These are phyloP conservation scores for Talaromyces amestolkiae DNA, from an alignment of 2,329 filamentous ascomycete species.

Conservation along the genomic window DNA sequence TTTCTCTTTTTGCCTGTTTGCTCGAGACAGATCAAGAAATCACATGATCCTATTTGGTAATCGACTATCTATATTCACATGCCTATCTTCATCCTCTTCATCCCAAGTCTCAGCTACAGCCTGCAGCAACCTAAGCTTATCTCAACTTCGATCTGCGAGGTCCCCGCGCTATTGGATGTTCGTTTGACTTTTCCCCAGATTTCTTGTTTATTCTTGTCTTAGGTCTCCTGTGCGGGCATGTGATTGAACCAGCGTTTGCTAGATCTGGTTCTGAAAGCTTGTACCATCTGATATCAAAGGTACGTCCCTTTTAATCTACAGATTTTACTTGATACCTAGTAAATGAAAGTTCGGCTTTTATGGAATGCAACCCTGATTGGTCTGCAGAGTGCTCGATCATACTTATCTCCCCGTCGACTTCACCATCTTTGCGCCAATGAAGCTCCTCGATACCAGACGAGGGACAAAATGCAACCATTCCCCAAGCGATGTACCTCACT, in stretches of 20 bases:
- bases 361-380: fast-evolving
- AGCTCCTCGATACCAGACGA: background rate
- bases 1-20: background rate
- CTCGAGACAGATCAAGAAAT: background rate
- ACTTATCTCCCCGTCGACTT: background rate
- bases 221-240: background rate
- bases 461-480: background rate
- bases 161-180: background rate
- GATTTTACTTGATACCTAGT: background rate
- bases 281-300: background rate
- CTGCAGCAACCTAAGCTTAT: background rate
- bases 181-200: background rate
- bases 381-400: background rate
- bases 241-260: background rate
- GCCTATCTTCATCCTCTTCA: background rate
- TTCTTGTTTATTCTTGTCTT: background rate
- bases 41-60: background rate
- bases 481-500: background rate
- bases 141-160: background rate
- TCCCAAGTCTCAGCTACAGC: background rate
- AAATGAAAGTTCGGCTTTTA: background rate
- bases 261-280: background rate
- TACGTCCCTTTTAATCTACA: background rate
- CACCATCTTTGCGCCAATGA: background rate
- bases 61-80: background rate